phyloP scores from a whole-genome alignment of 805 yeast genomes.

The Candida sithepensis region DNA sequence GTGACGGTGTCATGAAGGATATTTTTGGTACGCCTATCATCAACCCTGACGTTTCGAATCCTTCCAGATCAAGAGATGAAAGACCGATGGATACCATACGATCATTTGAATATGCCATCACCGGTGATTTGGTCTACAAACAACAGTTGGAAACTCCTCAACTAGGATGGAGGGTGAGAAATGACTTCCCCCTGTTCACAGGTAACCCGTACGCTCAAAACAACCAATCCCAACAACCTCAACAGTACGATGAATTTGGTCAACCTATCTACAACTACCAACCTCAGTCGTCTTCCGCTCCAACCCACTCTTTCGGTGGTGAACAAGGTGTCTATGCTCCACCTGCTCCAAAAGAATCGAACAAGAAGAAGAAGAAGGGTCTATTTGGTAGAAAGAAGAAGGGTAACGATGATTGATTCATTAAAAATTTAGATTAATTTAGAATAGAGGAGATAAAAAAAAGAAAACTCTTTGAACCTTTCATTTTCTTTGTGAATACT shows the following conservation, averaged over 20 bases:
- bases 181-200: slow-evolving; percentile 61
- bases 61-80: slow-evolving; percentile 90
- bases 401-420: no score
- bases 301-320: slow-evolving; percentile 2
- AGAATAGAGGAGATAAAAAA: no score
- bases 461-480: no score
- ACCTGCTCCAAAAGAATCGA: slow-evolving; percentile 41
- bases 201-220: slow-evolving; percentile 34
- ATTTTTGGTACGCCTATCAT: slow-evolving; percentile 80
- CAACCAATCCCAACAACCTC: slow-evolving; percentile 24
- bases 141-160: slow-evolving; percentile 77
- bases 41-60: slow-evolving; percentile 86
- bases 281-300: slow-evolving; percentile 6
- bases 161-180: slow-evolving; percentile 84
- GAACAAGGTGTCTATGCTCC: slow-evolving; percentile 45
- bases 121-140: slow-evolving; percentile 77
- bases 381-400: slow-evolving; percentile 63
- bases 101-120: slow-evolving; percentile 88
- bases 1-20: slow-evolving; percentile 60
- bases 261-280: slow-evolving; percentile 36
- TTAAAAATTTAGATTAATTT: no score
- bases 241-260: slow-evolving; percentile 33
- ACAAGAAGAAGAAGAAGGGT: slow-evolving; percentile 71
- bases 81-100: slow-evolving; percentile 96
- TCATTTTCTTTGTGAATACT: no score